A percentile compares a stretch with the other conserved stretches of the same genome.
Evolutionary conservation across 2,329 filamentous ascomycete genomes (phyloP).

Genomic region (Talaromyces sp.): DNA sequence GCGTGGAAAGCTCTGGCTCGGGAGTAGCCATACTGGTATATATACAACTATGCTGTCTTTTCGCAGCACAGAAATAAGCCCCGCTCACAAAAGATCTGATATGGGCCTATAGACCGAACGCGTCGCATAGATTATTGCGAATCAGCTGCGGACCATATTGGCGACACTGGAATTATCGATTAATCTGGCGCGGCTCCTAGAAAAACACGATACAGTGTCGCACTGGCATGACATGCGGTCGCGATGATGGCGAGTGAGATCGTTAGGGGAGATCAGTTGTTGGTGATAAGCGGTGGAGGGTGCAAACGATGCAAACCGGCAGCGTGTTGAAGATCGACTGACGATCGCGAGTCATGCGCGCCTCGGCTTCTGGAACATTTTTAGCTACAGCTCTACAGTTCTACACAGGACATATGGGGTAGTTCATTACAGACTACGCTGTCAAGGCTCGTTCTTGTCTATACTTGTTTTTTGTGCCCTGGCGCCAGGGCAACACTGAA

Average conservation of each 20-base stretch:
- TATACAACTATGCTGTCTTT: neutral
- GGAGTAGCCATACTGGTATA: neutral
- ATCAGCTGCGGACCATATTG: neutral
- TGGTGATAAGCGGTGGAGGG: neutral
- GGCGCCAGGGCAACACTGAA: no score
- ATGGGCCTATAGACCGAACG: neutral
- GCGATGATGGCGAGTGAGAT: neutral
- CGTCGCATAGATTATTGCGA: neutral
- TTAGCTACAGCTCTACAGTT: neutral
- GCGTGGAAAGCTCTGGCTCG: neutral
- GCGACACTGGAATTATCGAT: neutral
- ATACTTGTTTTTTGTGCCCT: neutral
- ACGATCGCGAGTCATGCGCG: neutral
- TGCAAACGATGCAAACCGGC: neutral
- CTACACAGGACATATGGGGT: no score
- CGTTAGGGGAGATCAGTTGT: neutral
- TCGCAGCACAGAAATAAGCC: neutral
- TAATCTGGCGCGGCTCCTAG: neutral
- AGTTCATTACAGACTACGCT: neutral
- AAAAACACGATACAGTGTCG: neutral
- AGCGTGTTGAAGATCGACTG: neutral
- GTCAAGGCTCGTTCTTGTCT: neutral
- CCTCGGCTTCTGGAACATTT: neutral
- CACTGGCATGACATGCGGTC: neutral
- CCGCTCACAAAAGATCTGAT: neutral